Conservation (phyloP, 1,284 basidiomycete species). For the Trametes pubescens region DNA sequence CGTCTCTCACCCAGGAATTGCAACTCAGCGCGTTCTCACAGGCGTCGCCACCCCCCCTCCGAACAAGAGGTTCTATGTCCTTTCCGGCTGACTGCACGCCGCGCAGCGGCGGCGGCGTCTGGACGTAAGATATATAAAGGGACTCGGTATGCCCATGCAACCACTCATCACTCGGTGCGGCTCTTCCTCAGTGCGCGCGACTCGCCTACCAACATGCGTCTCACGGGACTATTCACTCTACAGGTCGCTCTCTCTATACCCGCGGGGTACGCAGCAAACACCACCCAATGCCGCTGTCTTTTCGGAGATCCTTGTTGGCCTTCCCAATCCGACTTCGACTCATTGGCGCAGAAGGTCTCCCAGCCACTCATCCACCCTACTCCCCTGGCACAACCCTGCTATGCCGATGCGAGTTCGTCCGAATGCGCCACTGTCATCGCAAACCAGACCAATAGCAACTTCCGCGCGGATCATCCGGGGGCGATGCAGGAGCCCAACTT, state of each 20-base stretch:
- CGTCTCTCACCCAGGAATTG: no score
- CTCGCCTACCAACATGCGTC: background rate
- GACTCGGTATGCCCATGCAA: no score
- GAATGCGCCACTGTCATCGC: slow-evolving; percentile 45
- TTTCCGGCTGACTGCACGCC: background rate
- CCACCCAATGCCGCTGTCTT: slow-evolving; percentile 34
- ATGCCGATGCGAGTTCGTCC: slow-evolving; percentile 41
- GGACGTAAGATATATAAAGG: background rate
- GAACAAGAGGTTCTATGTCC: no score
- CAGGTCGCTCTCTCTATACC: background rate
- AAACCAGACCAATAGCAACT: slow-evolving; percentile 45
- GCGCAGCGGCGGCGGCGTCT: no score
- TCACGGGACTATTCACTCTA: background rate
- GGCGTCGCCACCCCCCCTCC: no score
- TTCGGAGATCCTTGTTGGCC: slow-evolving; percentile 54
- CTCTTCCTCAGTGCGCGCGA: no score
- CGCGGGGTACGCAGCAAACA: background rate
- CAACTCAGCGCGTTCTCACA: no score
- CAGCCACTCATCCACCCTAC: slow-evolving; percentile 48
- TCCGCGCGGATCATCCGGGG: slow-evolving; percentile 51
- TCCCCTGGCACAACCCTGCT: slow-evolving; percentile 50
- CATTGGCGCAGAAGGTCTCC: slow-evolving; percentile 46
- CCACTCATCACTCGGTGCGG: no score
- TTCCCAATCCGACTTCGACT: slow-evolving; percentile 41
- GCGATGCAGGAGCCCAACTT: slow-evolving; percentile 50